phyloP scores from a whole-genome alignment of 495 filamentous ascomycete genomes.

The Neurospora sp. region DNA sequence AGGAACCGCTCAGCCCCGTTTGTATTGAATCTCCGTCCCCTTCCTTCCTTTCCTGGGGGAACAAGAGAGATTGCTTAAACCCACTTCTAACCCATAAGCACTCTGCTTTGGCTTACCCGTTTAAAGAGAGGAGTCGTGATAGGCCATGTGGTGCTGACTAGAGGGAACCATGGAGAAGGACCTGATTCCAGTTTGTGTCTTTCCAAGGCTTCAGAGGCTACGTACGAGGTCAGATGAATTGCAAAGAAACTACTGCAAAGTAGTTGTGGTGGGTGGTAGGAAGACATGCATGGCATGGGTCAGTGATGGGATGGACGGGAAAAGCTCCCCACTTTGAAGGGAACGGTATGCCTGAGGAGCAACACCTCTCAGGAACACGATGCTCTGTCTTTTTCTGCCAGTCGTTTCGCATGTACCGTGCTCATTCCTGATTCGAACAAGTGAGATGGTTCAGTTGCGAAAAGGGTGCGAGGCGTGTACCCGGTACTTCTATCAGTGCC shows the following conservation, averaged over 20 bases:
- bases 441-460: background rate
- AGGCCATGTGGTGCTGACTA: background rate
- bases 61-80: background rate
- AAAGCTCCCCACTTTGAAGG: background rate
- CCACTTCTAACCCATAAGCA: background rate
- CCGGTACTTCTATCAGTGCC: background rate
- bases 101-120: background rate
- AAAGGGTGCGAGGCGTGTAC: background rate
- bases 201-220: background rate
- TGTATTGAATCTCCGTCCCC: background rate
- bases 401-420: background rate
- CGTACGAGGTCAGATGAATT: background rate
- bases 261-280: background rate
- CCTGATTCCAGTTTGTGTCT: background rate
- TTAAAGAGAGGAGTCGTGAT: background rate
- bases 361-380: background rate
- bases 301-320: background rate
- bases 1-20: background rate
- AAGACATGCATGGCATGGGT: background rate
- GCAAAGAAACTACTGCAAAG: background rate
- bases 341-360: background rate
- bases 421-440: background rate
- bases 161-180: background rate
- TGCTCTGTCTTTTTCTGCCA: background rate
- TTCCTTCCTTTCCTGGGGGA: background rate